Base-by-base conservation (phyloP, 371 early-diverging fungal species). In the Coemansia sp. region DNA sequence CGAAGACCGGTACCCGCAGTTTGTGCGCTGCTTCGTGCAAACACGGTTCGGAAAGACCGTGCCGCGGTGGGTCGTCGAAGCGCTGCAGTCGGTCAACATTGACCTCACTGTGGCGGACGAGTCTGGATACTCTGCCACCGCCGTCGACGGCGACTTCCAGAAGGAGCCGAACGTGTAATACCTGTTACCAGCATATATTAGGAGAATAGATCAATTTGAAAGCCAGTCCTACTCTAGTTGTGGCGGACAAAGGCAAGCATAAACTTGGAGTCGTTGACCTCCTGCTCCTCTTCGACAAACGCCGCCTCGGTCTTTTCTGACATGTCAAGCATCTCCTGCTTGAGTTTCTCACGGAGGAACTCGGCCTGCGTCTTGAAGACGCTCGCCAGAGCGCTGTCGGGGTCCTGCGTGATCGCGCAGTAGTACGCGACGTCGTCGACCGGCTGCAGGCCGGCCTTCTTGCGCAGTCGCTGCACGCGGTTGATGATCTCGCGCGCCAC, bases 401-500 rank as follows among this genome's bases (percentile, higher is more conserved):
- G 64, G 70, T 95, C 96, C 60, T 84, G 78, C 9, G 80, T 81
- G 57, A 96, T 81, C 61, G 88, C 77, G 72, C 87, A 90, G 78
- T 88, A 90, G 86, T 90, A 90, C 61, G 80, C 69, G 62, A 97
- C 90, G 49, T 89, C 87, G 77, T 98, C 98, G 16, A 90, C 90
- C 4, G 95, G 90, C 76, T 88, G 84, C 64, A 97, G 82, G 39
- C 85, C 87, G 2, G 89, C 87, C 88, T 94, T 94, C 87, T 99
- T 99, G 77, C 99, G 88, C 66, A 98, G 81, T 69, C 96, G 91
- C 84, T 99, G 99, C 18, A 99, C 91, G 71, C 99, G 91, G 86
- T 98, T 99, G 68, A 98, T 89, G 67, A 99, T 81, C 83, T 99
- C 99, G 69, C 99, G 88, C 24, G 99, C 99, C 56, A 89, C 63